Evolutionary conservation across 192 early-diverging fungal genomes (phyloP).

Genomic region (Entophlyctis helioformis): DNA sequence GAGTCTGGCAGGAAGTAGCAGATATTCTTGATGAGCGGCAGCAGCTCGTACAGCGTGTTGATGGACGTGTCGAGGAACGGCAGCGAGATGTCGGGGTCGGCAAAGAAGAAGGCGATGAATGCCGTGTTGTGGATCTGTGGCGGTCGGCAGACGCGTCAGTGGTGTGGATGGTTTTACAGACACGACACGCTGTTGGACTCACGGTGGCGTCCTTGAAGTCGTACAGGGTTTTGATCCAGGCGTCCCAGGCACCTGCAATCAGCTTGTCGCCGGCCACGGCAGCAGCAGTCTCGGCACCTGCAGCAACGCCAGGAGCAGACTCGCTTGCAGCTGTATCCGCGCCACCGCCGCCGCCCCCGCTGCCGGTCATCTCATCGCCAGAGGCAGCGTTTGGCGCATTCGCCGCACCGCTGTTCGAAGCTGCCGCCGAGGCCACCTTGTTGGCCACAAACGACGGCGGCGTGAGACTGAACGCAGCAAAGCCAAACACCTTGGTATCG

Average conservation of each 20-base stretch:
- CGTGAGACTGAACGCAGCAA: constrained; percentile 20
- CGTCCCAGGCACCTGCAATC: constrained; percentile 13
- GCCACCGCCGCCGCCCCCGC: too few species aligned
- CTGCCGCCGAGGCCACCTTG: background rate
- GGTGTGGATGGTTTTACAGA: constrained; percentile 2
- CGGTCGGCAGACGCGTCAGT: background rate
- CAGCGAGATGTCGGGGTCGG: constrained; percentile 10
- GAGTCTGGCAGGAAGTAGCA: constrained; percentile 31
- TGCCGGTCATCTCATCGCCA: too few species aligned
- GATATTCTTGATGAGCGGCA: constrained; percentile 22
- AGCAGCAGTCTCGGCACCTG: too few species aligned
- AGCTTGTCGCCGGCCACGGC: background rate
- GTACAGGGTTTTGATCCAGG: constrained; percentile 19
- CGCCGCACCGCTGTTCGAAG: too few species aligned
- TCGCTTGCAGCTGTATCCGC: too few species aligned
- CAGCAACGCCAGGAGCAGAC: too few species aligned
- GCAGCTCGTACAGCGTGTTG: constrained; percentile 8
- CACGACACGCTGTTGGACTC: background rate
- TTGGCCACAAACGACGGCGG: constrained; percentile 20
- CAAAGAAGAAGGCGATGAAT: constrained; percentile 31
- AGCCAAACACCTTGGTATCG: constrained; percentile 15
- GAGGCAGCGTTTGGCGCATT: too few species aligned
- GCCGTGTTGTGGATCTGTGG: constrained; percentile 27
- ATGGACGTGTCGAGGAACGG: constrained; percentile 23
- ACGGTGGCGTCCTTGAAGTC: constrained; percentile 25